These are phyloP conservation scores for Botrytis fabae DNA, from an alignment of 2,329 filamentous ascomycete genomes.

Conservation along the genomic window DNA sequence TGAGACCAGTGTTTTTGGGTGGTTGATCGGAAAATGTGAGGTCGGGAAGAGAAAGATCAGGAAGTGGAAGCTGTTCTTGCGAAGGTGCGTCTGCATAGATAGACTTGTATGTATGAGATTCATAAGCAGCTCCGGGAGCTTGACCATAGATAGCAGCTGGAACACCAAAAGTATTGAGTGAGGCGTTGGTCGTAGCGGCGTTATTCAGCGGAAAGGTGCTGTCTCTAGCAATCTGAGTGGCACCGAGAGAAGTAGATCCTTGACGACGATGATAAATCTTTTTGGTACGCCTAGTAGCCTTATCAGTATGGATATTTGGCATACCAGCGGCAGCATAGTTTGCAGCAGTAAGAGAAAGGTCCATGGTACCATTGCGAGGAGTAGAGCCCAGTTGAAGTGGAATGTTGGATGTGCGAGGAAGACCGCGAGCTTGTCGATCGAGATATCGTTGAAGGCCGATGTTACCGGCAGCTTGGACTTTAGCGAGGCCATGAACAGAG, in stretches of 20 bases:
- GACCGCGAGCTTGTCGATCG: conserved; percentile 15
- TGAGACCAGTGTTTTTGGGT: neutral
- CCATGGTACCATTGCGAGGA: conserved; percentile 18
- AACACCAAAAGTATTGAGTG: conserved; percentile 4
- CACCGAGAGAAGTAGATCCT: neutral
- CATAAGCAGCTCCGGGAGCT: neutral
- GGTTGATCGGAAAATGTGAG: neutral
- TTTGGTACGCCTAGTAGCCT: neutral
- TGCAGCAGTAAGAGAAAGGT: conserved; percentile 16
- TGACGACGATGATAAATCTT: neutral
- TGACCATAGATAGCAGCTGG: neutral
- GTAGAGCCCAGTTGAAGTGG: neutral
- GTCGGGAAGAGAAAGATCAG: neutral
- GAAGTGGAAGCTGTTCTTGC: neutral
- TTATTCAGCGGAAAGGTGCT: neutral
- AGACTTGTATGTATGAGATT: conserved; percentile 10
- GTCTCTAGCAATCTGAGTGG: neutral
- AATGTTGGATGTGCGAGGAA: conserved; percentile 10
- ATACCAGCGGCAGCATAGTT: conserved; percentile 23
- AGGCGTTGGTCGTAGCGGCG: neutral
- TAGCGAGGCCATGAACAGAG: conserved; percentile 16
- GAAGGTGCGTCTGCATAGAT: conserved; percentile 6
- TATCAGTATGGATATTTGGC: neutral
- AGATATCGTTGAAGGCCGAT: conserved; percentile 11
- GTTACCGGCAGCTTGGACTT: conserved; percentile 1